Evolutionary conservation across 176 grass and related monocot genomes (phyloP).

Genomic region (Oryza glumipatula): DNA sequence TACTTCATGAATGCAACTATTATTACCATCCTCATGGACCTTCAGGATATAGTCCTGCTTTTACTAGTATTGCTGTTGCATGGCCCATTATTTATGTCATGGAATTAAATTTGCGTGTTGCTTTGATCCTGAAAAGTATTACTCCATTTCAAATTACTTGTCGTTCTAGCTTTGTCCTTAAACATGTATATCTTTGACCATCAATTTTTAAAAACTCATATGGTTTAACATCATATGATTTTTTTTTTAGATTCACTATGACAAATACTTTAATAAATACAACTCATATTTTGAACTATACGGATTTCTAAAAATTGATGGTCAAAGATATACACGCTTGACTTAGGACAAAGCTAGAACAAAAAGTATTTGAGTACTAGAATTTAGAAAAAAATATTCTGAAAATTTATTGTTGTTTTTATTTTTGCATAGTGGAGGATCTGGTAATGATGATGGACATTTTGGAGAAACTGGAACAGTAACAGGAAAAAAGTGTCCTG

Average conservation of each 20-base stretch:
- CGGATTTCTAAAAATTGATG: no score
- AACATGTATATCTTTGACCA: no score
- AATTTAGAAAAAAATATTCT: conserved; percentile 19
- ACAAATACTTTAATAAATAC: no score
- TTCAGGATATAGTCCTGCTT: conserved; percentile 14
- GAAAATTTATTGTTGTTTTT: conserved; percentile 28
- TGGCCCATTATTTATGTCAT: conserved; percentile 1
- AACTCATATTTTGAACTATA: no score
- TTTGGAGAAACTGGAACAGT: conserved; percentile 77
- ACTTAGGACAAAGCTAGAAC: no score
- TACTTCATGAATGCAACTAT: conserved; percentile 15
- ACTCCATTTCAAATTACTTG: no score
- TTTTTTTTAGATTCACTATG: no score
- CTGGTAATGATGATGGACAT: conserved; percentile 69
- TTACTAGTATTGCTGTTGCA: conserved; percentile 5
- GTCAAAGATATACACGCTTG: no score
- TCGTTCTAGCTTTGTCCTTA: no score
- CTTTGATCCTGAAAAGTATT: conserved; percentile 1
- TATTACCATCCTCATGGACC: neutral
- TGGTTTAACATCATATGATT: no score
- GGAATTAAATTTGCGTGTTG: conserved; percentile 1
- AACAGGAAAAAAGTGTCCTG: conserved; percentile 86
- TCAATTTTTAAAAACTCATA: no score
- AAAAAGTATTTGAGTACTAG: no score
- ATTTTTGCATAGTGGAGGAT: conserved; percentile 66